Percentiles rank a stretch among this genome's conserved stretches.
phyloP scores from a whole-genome alignment of 208 protist species.

The Leishmania martiniquensis region DNA sequence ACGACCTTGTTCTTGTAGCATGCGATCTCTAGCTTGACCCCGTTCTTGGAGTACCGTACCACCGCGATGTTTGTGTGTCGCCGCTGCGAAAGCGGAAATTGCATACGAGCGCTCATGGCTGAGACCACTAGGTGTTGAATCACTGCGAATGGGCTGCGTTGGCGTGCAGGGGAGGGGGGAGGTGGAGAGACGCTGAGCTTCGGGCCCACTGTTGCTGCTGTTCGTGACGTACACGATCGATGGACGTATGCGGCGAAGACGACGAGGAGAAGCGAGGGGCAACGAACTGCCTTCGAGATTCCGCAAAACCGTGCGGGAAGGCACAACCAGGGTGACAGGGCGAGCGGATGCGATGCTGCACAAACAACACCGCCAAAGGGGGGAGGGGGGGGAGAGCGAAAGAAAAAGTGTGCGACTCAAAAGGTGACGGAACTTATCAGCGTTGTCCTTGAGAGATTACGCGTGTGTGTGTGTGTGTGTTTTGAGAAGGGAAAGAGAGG shows the following conservation, averaged over 20 bases:
- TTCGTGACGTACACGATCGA: slow-evolving; percentile 1
- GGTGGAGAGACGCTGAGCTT: background rate
- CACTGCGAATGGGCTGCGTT: background rate
- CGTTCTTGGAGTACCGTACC: slow-evolving; percentile 82
- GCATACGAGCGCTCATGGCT: slow-evolving; percentile 85
- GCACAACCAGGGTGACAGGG: background rate
- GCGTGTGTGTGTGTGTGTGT: background rate
- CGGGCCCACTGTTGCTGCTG: background rate
- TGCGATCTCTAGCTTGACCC: slow-evolving; percentile 86
- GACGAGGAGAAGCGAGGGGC: background rate
- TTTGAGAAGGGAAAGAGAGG: background rate
- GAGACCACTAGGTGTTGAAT: background rate
- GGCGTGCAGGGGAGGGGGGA: background rate
- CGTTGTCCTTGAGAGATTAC: background rate
- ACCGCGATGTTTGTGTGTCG: slow-evolving; percentile 92
- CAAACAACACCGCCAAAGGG: too few relatives aligned
- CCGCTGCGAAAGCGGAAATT: slow-evolving; percentile 86
- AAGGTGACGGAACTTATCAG: too few relatives aligned
- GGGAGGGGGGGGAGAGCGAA: background rate
- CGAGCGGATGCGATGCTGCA: too few relatives aligned
- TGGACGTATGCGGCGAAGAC: background rate
- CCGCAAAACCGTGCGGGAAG: too few relatives aligned
- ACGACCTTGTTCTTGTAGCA: slow-evolving; percentile 95
- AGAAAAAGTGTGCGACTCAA: too few relatives aligned
- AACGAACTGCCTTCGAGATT: background rate